These are phyloP conservation scores for Crithidia bombi DNA, from an alignment of 208 protist species.

Conservation along the genomic window DNA sequence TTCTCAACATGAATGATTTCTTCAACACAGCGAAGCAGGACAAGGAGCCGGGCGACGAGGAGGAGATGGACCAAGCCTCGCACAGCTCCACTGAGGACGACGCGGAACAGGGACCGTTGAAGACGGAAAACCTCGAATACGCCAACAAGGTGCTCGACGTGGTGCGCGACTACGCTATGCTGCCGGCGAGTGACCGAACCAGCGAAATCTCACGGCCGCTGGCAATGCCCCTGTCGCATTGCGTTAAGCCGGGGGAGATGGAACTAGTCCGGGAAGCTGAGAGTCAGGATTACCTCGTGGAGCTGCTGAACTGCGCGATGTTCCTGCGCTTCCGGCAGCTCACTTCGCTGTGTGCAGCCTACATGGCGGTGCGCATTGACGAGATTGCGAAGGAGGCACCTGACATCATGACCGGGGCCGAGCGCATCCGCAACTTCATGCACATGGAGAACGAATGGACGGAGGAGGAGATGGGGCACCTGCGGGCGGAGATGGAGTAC, in stretches of 20 bases:
- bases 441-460: conserved; percentile 82
- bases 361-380: conserved; percentile 59
- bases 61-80: conserved; percentile 8
- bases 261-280: conserved; percentile 50
- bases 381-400: conserved; percentile 59
- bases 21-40: conserved; percentile 33
- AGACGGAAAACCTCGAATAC: conserved; percentile 50
- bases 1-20: conserved; percentile 32
- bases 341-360: conserved; percentile 55
- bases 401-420: conserved; percentile 75
- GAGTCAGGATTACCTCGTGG: conserved; percentile 38
- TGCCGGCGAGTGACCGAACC: conserved; percentile 32
- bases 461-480: conserved; percentile 63
- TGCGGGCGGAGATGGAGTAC: conserved; percentile 75
- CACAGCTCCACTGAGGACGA: conserved; percentile 32
- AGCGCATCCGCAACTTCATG: conserved; percentile 55
- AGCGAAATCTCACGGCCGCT: conserved; percentile 57
- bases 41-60: conserved; percentile 19
- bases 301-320: conserved; percentile 53
- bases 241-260: conserved; percentile 45
- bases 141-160: conserved; percentile 41
- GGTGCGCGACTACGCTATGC: conserved; percentile 36
- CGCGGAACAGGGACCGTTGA: conserved; percentile 30
- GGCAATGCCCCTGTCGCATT: conserved; percentile 27
- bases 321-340: conserved; percentile 57